phyloP scores from a whole-genome alignment of 2,329 filamentous ascomycete species.

The Ascocoryne sarcoides region DNA sequence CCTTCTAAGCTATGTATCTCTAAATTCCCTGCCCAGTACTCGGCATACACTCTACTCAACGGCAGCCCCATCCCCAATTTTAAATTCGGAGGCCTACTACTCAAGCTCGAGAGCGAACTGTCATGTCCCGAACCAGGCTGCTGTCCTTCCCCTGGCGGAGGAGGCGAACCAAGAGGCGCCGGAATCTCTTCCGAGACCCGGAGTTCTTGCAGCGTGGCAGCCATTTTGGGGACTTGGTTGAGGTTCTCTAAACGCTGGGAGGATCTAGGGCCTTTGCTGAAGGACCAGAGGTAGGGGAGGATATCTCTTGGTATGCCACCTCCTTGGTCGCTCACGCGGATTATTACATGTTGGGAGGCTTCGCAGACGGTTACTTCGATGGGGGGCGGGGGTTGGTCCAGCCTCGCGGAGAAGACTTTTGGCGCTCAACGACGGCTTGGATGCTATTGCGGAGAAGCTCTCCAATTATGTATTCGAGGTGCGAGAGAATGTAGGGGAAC shows the following conservation, averaged over 20 bases:
- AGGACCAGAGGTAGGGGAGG: conserved; percentile 89
- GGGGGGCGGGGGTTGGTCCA: conserved; percentile 50
- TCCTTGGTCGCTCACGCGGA: conserved; percentile 90
- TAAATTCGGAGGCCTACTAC: conserved; percentile 75
- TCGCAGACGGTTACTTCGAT: conserved; percentile 95
- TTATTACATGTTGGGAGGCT: conserved; percentile 87
- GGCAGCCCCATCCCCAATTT: conserved; percentile 88
- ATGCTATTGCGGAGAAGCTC: conserved; percentile 93
- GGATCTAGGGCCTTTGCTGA: conserved; percentile 82
- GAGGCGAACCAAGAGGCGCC: neutral
- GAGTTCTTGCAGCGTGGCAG: conserved; percentile 87
- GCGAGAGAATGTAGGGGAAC: conserved; percentile 93
- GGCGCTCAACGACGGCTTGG: conserved; percentile 78
- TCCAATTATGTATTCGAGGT: conserved; percentile 94
- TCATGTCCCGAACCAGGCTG: conserved; percentile 12
- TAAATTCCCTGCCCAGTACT: conserved; percentile 93
- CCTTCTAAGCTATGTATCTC: conserved; percentile 90
- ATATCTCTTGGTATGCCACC: conserved; percentile 82
- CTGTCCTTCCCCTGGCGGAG: neutral
- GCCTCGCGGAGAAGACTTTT: conserved; percentile 33
- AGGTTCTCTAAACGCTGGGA: conserved; percentile 76
- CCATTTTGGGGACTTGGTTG: conserved; percentile 77
- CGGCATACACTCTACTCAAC: conserved; percentile 87
- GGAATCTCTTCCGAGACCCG: conserved; percentile 31
- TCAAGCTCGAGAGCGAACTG: conserved; percentile 66